Evolutionary conservation across 106 monocot species (phyloP), one percentile per base, ranked within the genome.

Genomic region (Apostasia shenzhenica): DNA sequence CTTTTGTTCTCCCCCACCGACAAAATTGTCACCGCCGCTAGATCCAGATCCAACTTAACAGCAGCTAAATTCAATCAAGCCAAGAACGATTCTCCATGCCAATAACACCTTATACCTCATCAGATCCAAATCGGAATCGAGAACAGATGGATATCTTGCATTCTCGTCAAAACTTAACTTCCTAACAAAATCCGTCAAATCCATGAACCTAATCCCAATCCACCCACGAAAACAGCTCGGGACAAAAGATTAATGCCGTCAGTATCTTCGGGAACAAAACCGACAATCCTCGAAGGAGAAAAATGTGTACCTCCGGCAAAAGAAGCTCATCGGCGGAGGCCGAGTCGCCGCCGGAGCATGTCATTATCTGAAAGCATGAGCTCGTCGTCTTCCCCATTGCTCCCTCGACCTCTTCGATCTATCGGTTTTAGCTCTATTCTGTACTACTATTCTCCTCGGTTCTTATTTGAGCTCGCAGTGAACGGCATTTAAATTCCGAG

Each of bases 291-390:
- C 38, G 8, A 59, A 2, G 40, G 40, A 59, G 40, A 2, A 59
- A 59, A 57, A 37, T 7, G 7, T 8, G 40, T 59, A 59, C 59
- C 59, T 59, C 39, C 59, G 7, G 59, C 59, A 59, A 8, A 59
- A 40, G 38, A 1, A 40, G 59, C 59, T 59, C 59, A n/a, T 59
- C 59, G 8, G 59, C 9, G 59, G 59, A 59, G 39, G 59, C 59
- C 9, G 59, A 40, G 7, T 59, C 59, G 37, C 59, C 6, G 59
- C 59, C 9, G 6, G 59, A 8, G 59, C 59, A 59, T 39, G 59
- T 3, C 59, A 59, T 59, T 37, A 59, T 59, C 8, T 8, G 59
- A 59, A 59, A 59, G 59, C 59, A 59, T 6, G 59, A 59, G 9
- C 59, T n/a, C 59, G 37, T 59, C 39, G 41, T 39, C 8, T 59